Evolutionary conservation across 2,329 filamentous ascomycete species (phyloP).

Genomic region (Sporothrix sp.): DNA sequence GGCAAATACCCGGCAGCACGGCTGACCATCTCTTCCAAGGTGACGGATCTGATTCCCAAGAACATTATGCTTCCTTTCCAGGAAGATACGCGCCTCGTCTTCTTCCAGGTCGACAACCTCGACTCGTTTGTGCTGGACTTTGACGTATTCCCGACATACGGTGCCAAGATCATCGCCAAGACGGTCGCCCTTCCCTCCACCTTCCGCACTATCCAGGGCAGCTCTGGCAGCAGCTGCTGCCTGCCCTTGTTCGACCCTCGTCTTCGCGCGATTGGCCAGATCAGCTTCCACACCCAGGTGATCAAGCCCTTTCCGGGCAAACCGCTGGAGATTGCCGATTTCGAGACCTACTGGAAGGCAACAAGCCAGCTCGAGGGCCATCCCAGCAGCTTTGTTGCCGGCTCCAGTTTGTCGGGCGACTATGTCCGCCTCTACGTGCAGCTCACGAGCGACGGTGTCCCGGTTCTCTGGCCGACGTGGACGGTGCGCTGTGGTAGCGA

Average conservation of each 20-base stretch:
- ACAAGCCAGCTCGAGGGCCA: slow-evolving; percentile 86
- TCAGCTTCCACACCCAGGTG: slow-evolving; percentile 89
- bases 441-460: slow-evolving; percentile 75
- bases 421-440: slow-evolving; percentile 90
- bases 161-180: slow-evolving; percentile 93
- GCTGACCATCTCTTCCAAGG: slow-evolving; percentile 91
- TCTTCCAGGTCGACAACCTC: slow-evolving; percentile 91
- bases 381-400: slow-evolving; percentile 79
- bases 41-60: slow-evolving; percentile 89
- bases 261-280: slow-evolving; percentile 81
- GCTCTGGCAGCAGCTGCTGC: slow-evolving; percentile 67
- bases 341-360: slow-evolving; percentile 98
- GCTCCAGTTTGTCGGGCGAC: slow-evolving; percentile 90
- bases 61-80: slow-evolving; percentile 94
- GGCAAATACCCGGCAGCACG: slow-evolving; percentile 92
- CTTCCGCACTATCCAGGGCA: slow-evolving; percentile 66
- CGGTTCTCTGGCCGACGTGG: slow-evolving; percentile 82
- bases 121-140: slow-evolving; percentile 93
- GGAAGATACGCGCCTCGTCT: slow-evolving; percentile 86
- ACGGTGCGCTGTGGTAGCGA: slow-evolving; percentile 59
- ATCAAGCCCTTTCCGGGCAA: slow-evolving; percentile 93
- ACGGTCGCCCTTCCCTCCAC: slow-evolving; percentile 83
- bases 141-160: slow-evolving; percentile 94
- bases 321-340: slow-evolving; percentile 92
- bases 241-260: slow-evolving; percentile 88